A percentile compares a stretch with the other conserved stretches of the same genome.
Evolutionary conservation across 805 yeast species (phyloP).

Genomic region (Candida montana): DNA sequence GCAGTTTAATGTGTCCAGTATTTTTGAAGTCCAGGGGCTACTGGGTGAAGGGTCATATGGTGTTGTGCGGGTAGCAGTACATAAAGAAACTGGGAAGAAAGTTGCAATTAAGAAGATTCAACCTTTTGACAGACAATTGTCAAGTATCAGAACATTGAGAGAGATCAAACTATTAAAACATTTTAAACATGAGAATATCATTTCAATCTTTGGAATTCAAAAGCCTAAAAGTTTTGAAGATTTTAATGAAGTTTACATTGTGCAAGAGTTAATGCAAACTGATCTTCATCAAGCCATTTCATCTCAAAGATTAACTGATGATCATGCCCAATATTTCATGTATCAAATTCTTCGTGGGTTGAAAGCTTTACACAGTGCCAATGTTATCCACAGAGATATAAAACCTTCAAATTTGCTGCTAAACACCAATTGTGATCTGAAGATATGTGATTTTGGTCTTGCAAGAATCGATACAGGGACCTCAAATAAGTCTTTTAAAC

Average conservation of each 20-base stretch:
- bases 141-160: conserved; percentile 82
- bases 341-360: conserved; percentile 89
- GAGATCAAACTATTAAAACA: conserved; percentile 85
- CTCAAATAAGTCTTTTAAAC: conserved; percentile 35
- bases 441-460: conserved; percentile 90
- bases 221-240: conserved; percentile 70
- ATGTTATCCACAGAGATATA: conserved; percentile 87
- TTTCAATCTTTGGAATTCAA: conserved; percentile 84
- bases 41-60: conserved; percentile 98
- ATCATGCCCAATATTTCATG: conserved; percentile 88
- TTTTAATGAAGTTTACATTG: conserved; percentile 83
- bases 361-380: conserved; percentile 89
- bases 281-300: conserved; percentile 78
- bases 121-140: conserved; percentile 86
- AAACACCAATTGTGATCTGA: conserved; percentile 90
- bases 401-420: conserved; percentile 85
- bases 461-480: conserved; percentile 44
- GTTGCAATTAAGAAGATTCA: conserved; percentile 96
- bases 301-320: conserved; percentile 80
- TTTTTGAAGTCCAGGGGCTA: conserved; percentile 77
- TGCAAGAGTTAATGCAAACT: conserved; percentile 85
- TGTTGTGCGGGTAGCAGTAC: conserved; percentile 84
- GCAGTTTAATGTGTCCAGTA: conserved; percentile 86
- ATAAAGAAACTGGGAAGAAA: conserved; percentile 75
- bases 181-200: conserved; percentile 91